These are phyloP conservation scores for Aspergillus affinis DNA, from an alignment of 495 filamentous ascomycete species.

Conservation along the genomic window DNA sequence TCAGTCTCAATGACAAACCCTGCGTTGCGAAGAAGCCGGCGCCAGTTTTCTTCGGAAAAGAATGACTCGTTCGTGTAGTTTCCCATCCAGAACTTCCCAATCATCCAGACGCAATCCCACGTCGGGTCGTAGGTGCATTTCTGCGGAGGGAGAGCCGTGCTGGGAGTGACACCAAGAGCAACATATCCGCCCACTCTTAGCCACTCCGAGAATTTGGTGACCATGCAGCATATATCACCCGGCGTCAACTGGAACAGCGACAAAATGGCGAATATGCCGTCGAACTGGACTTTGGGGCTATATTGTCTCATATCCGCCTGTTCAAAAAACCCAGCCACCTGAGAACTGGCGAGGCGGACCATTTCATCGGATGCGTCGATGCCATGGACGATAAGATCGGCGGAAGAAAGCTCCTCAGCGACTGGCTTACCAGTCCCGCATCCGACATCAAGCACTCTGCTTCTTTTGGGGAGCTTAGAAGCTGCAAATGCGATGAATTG, in stretches of 20 bases:
- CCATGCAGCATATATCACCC: conserved; percentile 15
- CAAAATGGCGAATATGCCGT: conserved; percentile 17
- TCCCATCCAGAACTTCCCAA: conserved; percentile 5
- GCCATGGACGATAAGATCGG: conserved; percentile 34
- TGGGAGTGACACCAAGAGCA: not conserved
- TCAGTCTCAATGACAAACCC: conserved; percentile 7
- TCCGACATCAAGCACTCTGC: conserved; percentile 46
- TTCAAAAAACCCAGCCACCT: conserved; percentile 34
- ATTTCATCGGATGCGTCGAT: conserved; percentile 36
- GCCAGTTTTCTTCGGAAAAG: conserved; percentile 4
- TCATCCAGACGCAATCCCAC: conserved; percentile 2
- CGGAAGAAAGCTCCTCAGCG: conserved; percentile 26
- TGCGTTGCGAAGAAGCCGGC: not conserved
- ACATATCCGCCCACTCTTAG: conserved; percentile 17
- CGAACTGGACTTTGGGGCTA: conserved; percentile 14
- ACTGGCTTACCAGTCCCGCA: conserved; percentile 44
- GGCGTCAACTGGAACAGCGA: conserved; percentile 20
- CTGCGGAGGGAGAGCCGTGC: not conserved
- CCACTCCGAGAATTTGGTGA: conserved; percentile 19
- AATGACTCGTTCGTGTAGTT: not conserved
- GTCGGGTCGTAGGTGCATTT: not conserved
- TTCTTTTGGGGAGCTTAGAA: not conserved
- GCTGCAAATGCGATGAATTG: not conserved
- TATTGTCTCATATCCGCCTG: conserved; percentile 30
- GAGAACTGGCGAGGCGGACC: conserved; percentile 27